These are phyloP conservation scores for Calophaca sinica DNA, from an alignment of 306 rosid species.

Conservation along the genomic window DNA sequence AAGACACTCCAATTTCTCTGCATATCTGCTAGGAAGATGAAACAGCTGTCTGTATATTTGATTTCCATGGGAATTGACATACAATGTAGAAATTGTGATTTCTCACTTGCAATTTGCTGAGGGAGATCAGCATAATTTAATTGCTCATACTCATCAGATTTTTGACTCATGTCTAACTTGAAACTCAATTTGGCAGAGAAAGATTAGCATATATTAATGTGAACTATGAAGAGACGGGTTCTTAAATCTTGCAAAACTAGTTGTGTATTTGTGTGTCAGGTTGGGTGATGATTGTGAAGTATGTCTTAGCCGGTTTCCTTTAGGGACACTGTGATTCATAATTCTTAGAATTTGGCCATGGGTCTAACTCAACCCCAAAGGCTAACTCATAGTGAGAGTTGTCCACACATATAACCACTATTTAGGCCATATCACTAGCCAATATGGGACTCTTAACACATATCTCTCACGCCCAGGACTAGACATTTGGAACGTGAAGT, in stretches of 20 bases:
- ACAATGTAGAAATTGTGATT: not conserved
- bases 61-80: conserved; percentile 5
- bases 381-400: too few species aligned
- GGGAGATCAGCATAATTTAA: not conserved
- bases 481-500: too few species aligned
- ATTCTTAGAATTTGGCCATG: not conserved
- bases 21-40: not conserved
- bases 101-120: conserved; percentile 3
- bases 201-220: not conserved
- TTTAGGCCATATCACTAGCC: too few species aligned
- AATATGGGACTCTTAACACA: too few species aligned
- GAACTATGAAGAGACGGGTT: not conserved
- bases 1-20: conserved; percentile 25
- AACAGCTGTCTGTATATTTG: not conserved
- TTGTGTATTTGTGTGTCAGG: not conserved
- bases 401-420: too few species aligned
- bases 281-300: conserved; percentile 9
- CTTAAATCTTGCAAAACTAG: not conserved
- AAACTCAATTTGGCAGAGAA: conserved; percentile 28
- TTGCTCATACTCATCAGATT: not conserved
- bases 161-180: not conserved
- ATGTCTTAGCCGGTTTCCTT: not conserved
- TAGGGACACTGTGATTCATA: not conserved
- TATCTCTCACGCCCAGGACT: too few species aligned
- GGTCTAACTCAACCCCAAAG: too few species aligned